A percentile compares a stretch with the other conserved stretches of the same genome.
These are phyloP conservation scores for Simplicillium sp. DNA, from an alignment of 2,329 filamentous ascomycete species.

Conservation along the genomic window DNA sequence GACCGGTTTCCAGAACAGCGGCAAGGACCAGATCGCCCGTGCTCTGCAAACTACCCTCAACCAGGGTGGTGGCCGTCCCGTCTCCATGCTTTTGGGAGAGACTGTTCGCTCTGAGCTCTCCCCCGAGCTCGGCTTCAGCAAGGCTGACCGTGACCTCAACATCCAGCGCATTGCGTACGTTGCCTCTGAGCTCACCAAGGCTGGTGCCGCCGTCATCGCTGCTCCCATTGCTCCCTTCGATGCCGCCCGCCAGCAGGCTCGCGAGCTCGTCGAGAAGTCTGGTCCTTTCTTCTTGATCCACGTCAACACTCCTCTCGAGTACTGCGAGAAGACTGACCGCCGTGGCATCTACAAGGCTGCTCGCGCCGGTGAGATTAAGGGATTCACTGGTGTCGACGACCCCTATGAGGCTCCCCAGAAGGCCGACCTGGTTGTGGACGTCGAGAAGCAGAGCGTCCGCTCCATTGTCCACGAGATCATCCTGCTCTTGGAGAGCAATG, in stretches of 20 bases:
- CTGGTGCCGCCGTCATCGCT: conserved; percentile 90
- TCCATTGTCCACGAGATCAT: conserved; percentile 97
- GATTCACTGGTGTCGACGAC: conserved; percentile 96
- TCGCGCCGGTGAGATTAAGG: conserved; percentile 84
- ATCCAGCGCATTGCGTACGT: conserved; percentile 95
- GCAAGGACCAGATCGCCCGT: conserved; percentile 93
- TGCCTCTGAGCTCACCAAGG: conserved; percentile 84
- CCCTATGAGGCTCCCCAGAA: conserved; percentile 82
- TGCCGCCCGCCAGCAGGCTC: conserved; percentile 62
- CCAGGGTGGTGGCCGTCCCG: conserved; percentile 91
- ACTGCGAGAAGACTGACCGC: conserved; percentile 92
- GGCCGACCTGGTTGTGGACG: conserved; percentile 75
- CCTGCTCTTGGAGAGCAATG: conserved; percentile 79
- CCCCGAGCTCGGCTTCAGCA: conserved; percentile 89
- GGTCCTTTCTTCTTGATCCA: conserved; percentile 94
- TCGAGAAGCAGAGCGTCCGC: conserved; percentile 78
- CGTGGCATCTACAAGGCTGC: conserved; percentile 81
- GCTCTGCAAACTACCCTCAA: conserved; percentile 95
- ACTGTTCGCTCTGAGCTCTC: conserved; percentile 90
- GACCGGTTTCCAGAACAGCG: conserved; percentile 91
- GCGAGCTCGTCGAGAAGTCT: conserved; percentile 76
- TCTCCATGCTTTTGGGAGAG: conserved; percentile 90
- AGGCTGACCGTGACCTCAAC: conserved; percentile 88
- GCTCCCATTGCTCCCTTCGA: conserved; percentile 94
- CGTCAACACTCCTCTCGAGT: conserved; percentile 84